Percentiles rank a stretch among this genome's conserved stretches.
Evolutionary conservation across 306 rosid species (phyloP).

Genomic region (Lathyrus oleraceus): DNA sequence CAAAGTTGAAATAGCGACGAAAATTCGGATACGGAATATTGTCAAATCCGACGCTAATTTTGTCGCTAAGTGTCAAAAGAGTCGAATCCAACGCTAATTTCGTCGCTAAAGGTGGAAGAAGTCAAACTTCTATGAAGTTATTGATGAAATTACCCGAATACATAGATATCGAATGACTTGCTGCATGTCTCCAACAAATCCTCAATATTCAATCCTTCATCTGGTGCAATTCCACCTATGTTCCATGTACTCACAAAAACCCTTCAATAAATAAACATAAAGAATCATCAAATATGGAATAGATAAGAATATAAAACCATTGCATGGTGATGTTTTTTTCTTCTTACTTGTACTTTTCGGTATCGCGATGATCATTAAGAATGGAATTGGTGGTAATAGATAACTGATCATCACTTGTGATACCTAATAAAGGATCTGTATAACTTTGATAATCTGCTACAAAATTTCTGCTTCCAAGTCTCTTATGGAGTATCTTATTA

Average conservation of each 20-base stretch:
- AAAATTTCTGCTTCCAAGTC: constrained; percentile 69
- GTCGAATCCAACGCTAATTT: background rate
- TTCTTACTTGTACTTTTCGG: constrained; percentile 49
- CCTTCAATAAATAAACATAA: constrained; percentile 40
- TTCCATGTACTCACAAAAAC: constrained; percentile 85
- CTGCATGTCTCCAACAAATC: constrained; percentile 58
- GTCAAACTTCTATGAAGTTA: background rate
- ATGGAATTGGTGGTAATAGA: constrained; percentile 16
- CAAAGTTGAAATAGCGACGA: background rate
- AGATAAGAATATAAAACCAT: background rate
- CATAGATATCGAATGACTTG: constrained; percentile 68
- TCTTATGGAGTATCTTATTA: constrained; percentile 64
- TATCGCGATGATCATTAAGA: constrained; percentile 41
- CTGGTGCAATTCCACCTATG: constrained; percentile 81
- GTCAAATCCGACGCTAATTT: background rate
- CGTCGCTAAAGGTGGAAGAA: background rate
- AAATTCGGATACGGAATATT: background rate
- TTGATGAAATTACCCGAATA: constrained; percentile 58
- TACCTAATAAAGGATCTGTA: constrained; percentile 38
- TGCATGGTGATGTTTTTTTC: background rate
- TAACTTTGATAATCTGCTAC: constrained; percentile 62
- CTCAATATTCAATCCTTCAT: constrained; percentile 55
- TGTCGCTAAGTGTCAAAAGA: background rate
- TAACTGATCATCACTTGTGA: constrained; percentile 34
- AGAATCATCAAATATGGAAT: background rate